Evolutionary conservation across 2,329 filamentous ascomycete genomes (phyloP), one percentile per base, ranked within the genome.

Genomic region (Malbranchea cinnamomea): DNA sequence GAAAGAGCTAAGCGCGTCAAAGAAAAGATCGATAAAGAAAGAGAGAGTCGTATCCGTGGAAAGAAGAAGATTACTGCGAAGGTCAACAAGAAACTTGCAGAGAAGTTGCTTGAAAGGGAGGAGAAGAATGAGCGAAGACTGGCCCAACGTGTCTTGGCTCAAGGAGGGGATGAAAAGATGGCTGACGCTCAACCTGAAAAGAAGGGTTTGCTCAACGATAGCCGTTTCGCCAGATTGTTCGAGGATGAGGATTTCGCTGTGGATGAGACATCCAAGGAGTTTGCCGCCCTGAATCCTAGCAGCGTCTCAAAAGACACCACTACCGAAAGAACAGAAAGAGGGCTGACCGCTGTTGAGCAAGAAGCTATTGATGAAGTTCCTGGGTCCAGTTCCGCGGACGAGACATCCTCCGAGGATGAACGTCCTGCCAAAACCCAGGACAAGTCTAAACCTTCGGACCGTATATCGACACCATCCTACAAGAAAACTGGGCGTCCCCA

Each of bases 11-110:
- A 92, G 65, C 76, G 79, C 41, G 74, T 98, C 44, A 83, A 87
- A 54, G 82, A 92, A 50, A 93, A 87, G 67, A 83, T 98, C 39
- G 83, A 93, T 49, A 93, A 94, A 60, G 85, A 95, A 57, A 74
- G 89, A n/a, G 82, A 89, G 48, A 91, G 77, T 52, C 72, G 89
- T 42, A 95, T 98, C 47, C 73, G 89, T 44, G 85, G 87, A 40
- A 83, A 76, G 57, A 94, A 93, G 64, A 94, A 93, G 66, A 78
- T 91, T 5, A 55, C 63, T 9, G 71, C 73, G 63, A 95, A 94
- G 66, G 84, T 98, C 60, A 98, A 98, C 50, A 60, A 68, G 36
- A 67, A 59, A 40, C 54, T 75, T 26, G 72, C 71, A n/a, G 71
- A 76, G 52, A 68, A 61, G 44, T 59, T 77, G 37, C 50, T 71